Evolutionary conservation across 352 stramenopile genomes (phyloP).

Genomic region (Stephanocyclus meneghinianus): DNA sequence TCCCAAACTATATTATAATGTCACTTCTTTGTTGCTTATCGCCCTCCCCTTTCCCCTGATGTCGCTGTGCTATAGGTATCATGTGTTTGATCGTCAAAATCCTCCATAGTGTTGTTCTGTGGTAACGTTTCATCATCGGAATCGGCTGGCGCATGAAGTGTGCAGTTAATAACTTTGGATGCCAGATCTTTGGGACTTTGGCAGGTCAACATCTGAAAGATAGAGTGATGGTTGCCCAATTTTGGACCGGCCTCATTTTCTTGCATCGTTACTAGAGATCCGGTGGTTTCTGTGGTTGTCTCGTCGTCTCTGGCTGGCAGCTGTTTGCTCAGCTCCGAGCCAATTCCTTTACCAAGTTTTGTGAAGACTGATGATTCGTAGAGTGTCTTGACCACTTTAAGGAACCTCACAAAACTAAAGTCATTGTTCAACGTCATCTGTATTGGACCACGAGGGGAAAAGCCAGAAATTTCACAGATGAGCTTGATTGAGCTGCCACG

Average conservation of each 20-base stretch:
- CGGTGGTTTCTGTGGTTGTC: constrained; percentile 26
- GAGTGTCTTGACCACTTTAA: constrained; percentile 79
- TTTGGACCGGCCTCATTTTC: constrained; percentile 20
- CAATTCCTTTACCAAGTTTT: constrained; percentile 70
- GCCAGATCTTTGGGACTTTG: constrained; percentile 22
- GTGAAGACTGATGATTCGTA: constrained; percentile 82
- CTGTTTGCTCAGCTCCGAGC: constrained; percentile 56
- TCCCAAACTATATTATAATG: not conserved
- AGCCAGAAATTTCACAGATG: not conserved
- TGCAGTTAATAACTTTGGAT: constrained; percentile 39
- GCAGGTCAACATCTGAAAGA: constrained; percentile 24
- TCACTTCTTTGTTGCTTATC: not conserved
- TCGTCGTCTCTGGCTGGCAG: constrained; percentile 32
- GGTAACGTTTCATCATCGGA: constrained; percentile 39
- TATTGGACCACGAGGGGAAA: not conserved
- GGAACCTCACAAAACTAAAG: constrained; percentile 80
- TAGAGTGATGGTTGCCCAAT: not conserved
- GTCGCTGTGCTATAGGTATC: constrained; percentile 17
- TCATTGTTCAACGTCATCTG: constrained; percentile 70
- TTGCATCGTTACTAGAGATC: constrained; percentile 39
- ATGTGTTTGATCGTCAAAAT: constrained; percentile 21
- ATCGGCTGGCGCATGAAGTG: constrained; percentile 29
- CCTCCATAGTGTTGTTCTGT: constrained; percentile 23
- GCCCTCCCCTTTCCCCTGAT: constrained; percentile 1
- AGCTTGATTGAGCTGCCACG: not conserved